A percentile compares a stretch with the other conserved stretches of the same genome.
Conservation (phyloP, 495 filamentous ascomycete species). For the Aspergillus heteromorphus region DNA sequence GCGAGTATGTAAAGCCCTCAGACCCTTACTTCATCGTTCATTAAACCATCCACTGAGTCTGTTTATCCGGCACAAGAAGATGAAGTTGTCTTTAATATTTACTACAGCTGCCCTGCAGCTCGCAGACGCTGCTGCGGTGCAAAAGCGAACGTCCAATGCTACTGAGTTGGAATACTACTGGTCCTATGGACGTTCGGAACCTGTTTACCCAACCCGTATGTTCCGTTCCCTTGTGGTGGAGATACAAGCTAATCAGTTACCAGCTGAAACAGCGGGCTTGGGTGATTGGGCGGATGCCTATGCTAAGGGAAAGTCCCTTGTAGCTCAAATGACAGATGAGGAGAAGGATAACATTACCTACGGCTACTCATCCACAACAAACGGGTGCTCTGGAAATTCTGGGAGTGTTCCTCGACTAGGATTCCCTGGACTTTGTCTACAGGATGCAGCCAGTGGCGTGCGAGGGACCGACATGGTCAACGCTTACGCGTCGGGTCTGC, state of each 20-base stretch:
- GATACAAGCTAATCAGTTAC: neutral
- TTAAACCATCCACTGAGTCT: neutral
- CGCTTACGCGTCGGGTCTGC: slow-evolving; percentile 49
- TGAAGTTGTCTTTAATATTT: neutral
- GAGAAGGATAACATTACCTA: slow-evolving; percentile 44
- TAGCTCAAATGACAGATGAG: slow-evolving; percentile 5
- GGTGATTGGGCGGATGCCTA: slow-evolving; percentile 45
- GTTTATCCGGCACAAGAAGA: neutral
- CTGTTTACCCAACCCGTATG: slow-evolving; percentile 50
- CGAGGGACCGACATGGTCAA: slow-evolving; percentile 57
- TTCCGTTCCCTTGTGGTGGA: neutral
- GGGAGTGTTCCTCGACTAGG: slow-evolving; percentile 46
- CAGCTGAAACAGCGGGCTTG: neutral
- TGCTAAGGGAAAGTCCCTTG: slow-evolving; percentile 36
- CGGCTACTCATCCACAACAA: slow-evolving; percentile 26
- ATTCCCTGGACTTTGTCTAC: slow-evolving; percentile 59
- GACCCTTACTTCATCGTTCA: neutral
- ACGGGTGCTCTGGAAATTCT: slow-evolving; percentile 48
- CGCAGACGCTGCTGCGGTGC: neutral
- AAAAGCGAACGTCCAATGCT: neutral
- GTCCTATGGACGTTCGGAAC: slow-evolving; percentile 54
- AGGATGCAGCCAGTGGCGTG: slow-evolving; percentile 59
- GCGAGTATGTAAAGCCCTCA: neutral
- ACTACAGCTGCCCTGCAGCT: neutral
- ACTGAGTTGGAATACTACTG: slow-evolving; percentile 3